Conservation (phyloP, 176 grass and related monocot genomes). For the Oryza longistaminata region DNA sequence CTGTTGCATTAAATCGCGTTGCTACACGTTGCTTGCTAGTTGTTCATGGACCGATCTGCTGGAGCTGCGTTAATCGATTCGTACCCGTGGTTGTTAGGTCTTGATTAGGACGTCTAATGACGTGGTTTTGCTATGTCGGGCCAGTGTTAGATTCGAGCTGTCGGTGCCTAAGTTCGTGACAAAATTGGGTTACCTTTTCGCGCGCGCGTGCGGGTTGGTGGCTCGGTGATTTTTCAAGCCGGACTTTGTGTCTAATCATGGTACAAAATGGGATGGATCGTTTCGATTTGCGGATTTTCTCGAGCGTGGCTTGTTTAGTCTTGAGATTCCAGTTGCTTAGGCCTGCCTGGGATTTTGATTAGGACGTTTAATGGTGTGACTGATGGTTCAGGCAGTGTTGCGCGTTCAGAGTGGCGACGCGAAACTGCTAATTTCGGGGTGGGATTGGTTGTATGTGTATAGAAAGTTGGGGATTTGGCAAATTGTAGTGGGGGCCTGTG, state of each 20-base stretch:
- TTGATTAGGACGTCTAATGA: slow-evolving; percentile 43
- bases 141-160: background rate
- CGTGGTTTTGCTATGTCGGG: background rate
- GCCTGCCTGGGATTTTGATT: slow-evolving; percentile 13
- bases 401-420: background rate
- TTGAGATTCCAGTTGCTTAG: background rate
- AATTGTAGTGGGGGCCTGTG: background rate
- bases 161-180: background rate
- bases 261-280: background rate
- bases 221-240: background rate
- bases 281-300: background rate
- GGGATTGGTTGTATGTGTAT: background rate
- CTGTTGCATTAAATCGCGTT: slow-evolving; percentile 3
- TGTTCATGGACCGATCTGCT: slow-evolving; percentile 7
- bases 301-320: background rate
- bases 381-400: too few relatives aligned
- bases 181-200: slow-evolving; percentile 6
- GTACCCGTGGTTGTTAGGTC: slow-evolving; percentile 4
- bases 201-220: slow-evolving; percentile 14
- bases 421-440: background rate
- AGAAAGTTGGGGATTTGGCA: background rate
- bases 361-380: background rate
- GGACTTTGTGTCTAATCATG: background rate
- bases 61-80: background rate
- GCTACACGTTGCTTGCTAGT: background rate